Conservation (phyloP, 139 green algal genomes). For the Astrephomene gubernaculifera region DNA sequence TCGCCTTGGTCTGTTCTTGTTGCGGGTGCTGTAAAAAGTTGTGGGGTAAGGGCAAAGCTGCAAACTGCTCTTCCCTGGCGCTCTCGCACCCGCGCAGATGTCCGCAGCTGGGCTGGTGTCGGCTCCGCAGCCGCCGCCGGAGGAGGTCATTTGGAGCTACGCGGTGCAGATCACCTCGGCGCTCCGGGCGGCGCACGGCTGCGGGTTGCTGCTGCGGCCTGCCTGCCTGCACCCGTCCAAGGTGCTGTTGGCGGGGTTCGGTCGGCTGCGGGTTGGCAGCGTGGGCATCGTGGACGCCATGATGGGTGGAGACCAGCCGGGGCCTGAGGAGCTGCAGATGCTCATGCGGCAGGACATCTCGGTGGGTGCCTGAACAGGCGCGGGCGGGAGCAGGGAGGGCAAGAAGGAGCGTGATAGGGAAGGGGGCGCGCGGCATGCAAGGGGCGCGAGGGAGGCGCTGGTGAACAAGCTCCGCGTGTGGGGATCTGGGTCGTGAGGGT, state of each 20-base stretch:
- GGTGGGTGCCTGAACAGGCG: slow-evolving; percentile 1
- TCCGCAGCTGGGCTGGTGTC: slow-evolving; percentile 27
- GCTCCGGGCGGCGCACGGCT: slow-evolving; percentile 77
- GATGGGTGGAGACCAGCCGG: slow-evolving; percentile 45
- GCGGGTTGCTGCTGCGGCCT: slow-evolving; percentile 70
- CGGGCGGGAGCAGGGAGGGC: background rate
- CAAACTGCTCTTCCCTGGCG: no score
- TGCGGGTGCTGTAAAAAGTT: no score
- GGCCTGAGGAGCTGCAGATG: slow-evolving; percentile 34
- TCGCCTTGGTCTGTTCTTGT: no score
- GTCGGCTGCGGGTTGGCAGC: slow-evolving; percentile 72
- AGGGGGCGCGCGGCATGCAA: background rate
- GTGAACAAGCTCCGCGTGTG: no score
- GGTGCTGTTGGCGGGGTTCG: slow-evolving; percentile 75
- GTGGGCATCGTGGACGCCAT: slow-evolving; percentile 82
- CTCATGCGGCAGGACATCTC: slow-evolving; percentile 48
- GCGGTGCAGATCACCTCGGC: slow-evolving; percentile 66
- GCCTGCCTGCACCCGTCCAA: slow-evolving; percentile 81
- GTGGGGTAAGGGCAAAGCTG: no score
- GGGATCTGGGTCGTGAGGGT: no score
- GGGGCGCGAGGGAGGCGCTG: no score
- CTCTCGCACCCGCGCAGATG: slow-evolving; percentile 38
- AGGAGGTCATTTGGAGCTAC: slow-evolving; percentile 92
- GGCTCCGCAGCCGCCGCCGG: slow-evolving; percentile 58
- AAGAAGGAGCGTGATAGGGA: background rate